These are phyloP conservation scores for Carex littledalei DNA, from an alignment of 176 grass and related monocot species.

Conservation along the genomic window DNA sequence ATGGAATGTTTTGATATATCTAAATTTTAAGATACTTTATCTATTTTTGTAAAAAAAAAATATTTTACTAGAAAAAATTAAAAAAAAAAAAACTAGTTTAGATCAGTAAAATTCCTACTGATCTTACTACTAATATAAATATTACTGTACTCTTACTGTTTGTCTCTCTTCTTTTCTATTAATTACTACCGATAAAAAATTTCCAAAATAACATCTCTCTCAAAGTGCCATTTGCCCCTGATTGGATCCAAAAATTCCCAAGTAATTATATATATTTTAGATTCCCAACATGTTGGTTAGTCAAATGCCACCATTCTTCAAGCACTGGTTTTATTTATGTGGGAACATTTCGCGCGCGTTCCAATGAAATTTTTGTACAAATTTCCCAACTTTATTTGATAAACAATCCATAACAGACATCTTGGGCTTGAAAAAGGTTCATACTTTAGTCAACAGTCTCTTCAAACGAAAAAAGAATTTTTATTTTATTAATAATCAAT, in stretches of 20 bases:
- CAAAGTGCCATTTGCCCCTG: not conserved
- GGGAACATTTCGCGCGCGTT: not conserved
- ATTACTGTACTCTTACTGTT: too few relatives aligned
- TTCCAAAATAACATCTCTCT: not conserved
- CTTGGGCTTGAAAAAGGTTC: not conserved
- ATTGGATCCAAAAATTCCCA: not conserved
- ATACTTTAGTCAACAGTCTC: not conserved
- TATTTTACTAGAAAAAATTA: too few relatives aligned
- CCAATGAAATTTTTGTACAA: not conserved
- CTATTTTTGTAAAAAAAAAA: too few relatives aligned
- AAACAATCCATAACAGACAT: not conserved
- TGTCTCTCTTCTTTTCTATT: too few relatives aligned
- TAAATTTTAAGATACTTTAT: too few relatives aligned
- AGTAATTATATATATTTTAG: not conserved
- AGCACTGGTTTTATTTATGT: not conserved
- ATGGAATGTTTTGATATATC: too few relatives aligned
- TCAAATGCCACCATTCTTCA: not conserved
- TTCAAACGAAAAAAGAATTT: not conserved
- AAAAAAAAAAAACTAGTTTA: too few relatives aligned
- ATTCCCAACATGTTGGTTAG: constrained; percentile 1
- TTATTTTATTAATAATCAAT: not conserved
- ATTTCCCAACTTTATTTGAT: not conserved
- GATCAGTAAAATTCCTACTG: too few relatives aligned
- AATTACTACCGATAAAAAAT: too few relatives aligned
- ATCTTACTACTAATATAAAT: too few relatives aligned